These are phyloP conservation scores for Liriodendron chinense DNA, from an alignment of 164 flowering plant species.

Conservation along the genomic window DNA sequence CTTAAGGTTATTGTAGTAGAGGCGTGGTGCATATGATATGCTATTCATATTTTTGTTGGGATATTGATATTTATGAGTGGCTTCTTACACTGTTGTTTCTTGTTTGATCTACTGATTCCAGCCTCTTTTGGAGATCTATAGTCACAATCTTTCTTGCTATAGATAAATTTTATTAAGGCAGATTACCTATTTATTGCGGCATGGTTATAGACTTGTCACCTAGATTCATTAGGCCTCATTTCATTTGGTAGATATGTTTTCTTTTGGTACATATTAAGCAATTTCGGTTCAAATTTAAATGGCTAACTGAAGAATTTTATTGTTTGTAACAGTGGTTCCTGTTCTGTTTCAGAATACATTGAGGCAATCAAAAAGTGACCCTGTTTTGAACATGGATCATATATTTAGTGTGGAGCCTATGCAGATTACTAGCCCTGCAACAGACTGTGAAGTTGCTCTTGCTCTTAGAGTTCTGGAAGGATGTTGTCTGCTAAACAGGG, in stretches of 20 bases:
- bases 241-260: neutral
- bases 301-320: conserved; percentile 7
- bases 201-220: neutral
- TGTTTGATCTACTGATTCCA: neutral
- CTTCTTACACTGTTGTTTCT: neutral
- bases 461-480: conserved; percentile 95
- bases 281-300: neutral
- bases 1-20: neutral
- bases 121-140: neutral
- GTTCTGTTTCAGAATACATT: conserved; percentile 76
- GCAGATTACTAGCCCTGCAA: conserved; percentile 79
- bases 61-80: neutral
- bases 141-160: neutral
- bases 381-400: conserved; percentile 53
- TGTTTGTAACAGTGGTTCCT: conserved; percentile 71
- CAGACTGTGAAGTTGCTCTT: conserved; percentile 85
- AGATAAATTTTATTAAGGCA: neutral
- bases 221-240: neutral
- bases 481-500: conserved; percentile 79
- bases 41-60: neutral
- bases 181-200: neutral
- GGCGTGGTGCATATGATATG: neutral
- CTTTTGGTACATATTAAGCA: neutral
- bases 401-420: conserved; percentile 79
- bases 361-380: conserved; percentile 51